phyloP scores from a whole-genome alignment of 371 early-diverging fungal species.

The Apophysomyces ossiformis region DNA sequence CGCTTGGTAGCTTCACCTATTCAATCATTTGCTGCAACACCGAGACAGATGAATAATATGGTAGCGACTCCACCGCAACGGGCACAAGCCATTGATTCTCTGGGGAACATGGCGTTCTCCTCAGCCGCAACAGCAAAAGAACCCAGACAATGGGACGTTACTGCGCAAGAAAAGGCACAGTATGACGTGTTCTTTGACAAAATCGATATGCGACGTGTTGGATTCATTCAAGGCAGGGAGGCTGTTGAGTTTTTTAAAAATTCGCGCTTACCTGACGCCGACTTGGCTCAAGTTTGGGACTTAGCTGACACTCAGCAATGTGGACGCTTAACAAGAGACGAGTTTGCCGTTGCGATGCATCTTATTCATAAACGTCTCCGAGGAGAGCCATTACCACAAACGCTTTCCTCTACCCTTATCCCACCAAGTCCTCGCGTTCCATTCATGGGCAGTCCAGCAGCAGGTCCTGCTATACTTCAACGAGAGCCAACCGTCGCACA shows the following conservation, averaged over 20 bases:
- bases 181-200: slow-evolving; percentile 74
- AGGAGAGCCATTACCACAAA: slow-evolving; percentile 75
- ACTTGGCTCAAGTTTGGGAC: slow-evolving; percentile 83
- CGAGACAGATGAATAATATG: slow-evolving; percentile 22
- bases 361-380: slow-evolving; percentile 78
- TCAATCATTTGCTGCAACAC: slow-evolving; percentile 19
- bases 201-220: slow-evolving; percentile 57
- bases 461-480: slow-evolving; percentile 18
- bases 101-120: slow-evolving; percentile 49
- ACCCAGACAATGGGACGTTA: slow-evolving; percentile 67
- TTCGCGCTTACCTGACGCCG: slow-evolving; percentile 73
- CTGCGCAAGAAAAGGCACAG: slow-evolving; percentile 69
- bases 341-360: slow-evolving; percentile 95
- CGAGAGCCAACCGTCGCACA: slow-evolving; percentile 4
- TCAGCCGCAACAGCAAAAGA: slow-evolving; percentile 22
- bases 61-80: slow-evolving; percentile 44
- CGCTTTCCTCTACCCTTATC: slow-evolving; percentile 62
- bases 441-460: slow-evolving; percentile 1
- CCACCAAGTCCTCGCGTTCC: slow-evolving; percentile 32
- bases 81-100: slow-evolving; percentile 38
- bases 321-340: slow-evolving; percentile 82
- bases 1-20: slow-evolving; percentile 13
- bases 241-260: slow-evolving; percentile 88
- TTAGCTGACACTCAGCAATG: slow-evolving; percentile 79
- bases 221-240: slow-evolving; percentile 56